Conservation (phyloP, 2,329 filamentous ascomycete species). For the Diaporthe humulicola region DNA sequence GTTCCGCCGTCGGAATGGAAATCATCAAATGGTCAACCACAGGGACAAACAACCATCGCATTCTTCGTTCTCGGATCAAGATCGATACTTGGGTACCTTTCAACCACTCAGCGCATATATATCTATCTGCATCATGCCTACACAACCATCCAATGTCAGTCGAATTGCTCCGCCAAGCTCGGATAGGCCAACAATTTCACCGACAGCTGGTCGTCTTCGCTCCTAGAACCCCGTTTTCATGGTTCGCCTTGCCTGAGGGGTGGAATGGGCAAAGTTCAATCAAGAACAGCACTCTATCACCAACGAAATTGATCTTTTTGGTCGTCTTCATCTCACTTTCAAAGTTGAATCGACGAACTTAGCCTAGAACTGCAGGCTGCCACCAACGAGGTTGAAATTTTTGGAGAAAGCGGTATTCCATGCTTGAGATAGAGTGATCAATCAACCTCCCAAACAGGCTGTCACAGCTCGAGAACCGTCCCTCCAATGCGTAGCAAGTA, state of each 20-base stretch:
- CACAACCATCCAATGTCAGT: not conserved
- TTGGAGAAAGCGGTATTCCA: not conserved
- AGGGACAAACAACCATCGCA: too few relatives aligned
- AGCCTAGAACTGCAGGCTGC: not conserved
- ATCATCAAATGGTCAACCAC: too few relatives aligned
- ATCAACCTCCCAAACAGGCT: too few relatives aligned
- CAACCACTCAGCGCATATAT: too few relatives aligned
- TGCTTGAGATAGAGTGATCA: not conserved
- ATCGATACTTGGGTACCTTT: too few relatives aligned
- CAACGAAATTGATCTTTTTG: not conserved
- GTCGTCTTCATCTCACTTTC: too few relatives aligned
- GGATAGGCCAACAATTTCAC: too few relatives aligned
- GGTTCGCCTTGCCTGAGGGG: too few relatives aligned
- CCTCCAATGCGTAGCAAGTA: not conserved
- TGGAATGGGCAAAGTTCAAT: not conserved
- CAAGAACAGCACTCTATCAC: not conserved
- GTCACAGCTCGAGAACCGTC: too few relatives aligned
- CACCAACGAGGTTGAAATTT: not conserved
- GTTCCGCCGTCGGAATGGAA: not conserved
- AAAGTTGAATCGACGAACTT: too few relatives aligned
- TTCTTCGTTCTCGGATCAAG: too few relatives aligned
- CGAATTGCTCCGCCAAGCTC: too few relatives aligned
- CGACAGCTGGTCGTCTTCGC: not conserved
- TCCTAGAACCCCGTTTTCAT: not conserved
- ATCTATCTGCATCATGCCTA: not conserved